Conservation (phyloP, 495 filamentous ascomycete genomes). For the Copromyces sp. region DNA sequence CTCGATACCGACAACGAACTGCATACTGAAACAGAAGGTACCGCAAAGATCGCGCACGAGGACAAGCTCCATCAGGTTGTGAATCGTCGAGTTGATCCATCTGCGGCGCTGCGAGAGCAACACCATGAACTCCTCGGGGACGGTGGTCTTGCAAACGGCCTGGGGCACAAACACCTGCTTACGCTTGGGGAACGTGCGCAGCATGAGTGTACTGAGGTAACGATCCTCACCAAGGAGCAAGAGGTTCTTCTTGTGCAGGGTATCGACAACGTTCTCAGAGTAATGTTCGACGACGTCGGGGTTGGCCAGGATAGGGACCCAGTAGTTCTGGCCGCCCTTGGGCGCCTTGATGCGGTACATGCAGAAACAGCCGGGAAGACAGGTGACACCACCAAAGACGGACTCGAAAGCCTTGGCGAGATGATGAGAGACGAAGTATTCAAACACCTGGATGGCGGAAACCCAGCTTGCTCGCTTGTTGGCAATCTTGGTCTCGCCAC, state of each 20-base stretch:
- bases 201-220: constrained; percentile 93
- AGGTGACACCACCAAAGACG: constrained; percentile 98
- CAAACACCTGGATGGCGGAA: constrained; percentile 98
- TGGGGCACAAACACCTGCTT: constrained; percentile 98
- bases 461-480: constrained; percentile 96
- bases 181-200: constrained; percentile 96
- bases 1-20: constrained; percentile 96
- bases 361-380: constrained; percentile 97
- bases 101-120: constrained; percentile 86
- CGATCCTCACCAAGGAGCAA: constrained; percentile 94
- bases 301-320: constrained; percentile 98
- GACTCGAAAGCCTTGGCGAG: constrained; percentile 95
- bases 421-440: constrained; percentile 99
- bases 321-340: constrained; percentile 97
- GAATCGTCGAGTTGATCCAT: constrained; percentile 99
- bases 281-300: constrained; percentile 99
- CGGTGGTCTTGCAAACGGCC: constrained; percentile 96
- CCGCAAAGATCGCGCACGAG: constrained; percentile 94
- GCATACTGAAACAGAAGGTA: constrained; percentile 99
- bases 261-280: constrained; percentile 98
- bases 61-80: constrained; percentile 96
- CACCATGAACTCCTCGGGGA: constrained; percentile 87
- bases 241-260: constrained; percentile 96
- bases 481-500: constrained; percentile 96
- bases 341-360: constrained; percentile 99